phyloP scores from a whole-genome alignment of 106 monocot species.

The Apostasia shenzhenica region DNA sequence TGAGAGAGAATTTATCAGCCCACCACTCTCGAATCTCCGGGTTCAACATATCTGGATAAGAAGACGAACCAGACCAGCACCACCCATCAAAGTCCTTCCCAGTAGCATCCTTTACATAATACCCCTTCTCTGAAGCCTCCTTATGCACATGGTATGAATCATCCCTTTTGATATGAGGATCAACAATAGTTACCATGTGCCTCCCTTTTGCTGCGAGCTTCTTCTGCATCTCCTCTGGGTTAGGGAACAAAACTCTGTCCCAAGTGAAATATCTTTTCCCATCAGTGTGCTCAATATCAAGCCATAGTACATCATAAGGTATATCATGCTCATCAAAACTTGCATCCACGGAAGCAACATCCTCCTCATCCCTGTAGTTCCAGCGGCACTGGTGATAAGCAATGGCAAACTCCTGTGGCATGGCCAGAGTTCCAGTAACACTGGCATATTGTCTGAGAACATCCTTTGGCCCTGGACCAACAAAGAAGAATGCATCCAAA shows the following conservation, averaged over 20 bases:
- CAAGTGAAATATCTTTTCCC: constrained; percentile 94
- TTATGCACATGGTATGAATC: constrained; percentile 57
- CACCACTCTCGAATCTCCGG: constrained; percentile 94
- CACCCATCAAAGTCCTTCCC: constrained; percentile 91
- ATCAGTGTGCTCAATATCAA: constrained; percentile 96
- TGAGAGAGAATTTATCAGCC: constrained; percentile 75
- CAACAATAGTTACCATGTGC: constrained; percentile 91
- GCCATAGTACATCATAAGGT: constrained; percentile 97
- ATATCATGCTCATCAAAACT: constrained; percentile 97
- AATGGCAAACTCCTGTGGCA: constrained; percentile 88
- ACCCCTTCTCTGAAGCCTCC: constrained; percentile 91
- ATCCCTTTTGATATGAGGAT: constrained; percentile 94
- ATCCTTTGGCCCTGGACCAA: constrained; percentile 89
- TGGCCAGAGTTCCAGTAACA: constrained; percentile 64
- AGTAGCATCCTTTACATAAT: constrained; percentile 83
- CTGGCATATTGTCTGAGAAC: constrained; percentile 67
- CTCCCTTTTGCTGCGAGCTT: constrained; percentile 71
- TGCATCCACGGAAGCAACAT: constrained; percentile 76
- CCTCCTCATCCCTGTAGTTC: constrained; percentile 97
- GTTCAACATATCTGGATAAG: constrained; percentile 81
- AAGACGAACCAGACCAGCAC: constrained; percentile 97
- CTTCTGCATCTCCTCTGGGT: constrained; percentile 86
- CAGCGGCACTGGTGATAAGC: constrained; percentile 96
- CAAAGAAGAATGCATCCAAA: constrained; percentile 89
- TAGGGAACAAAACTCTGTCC: constrained; percentile 71